Conservation (phyloP, 495 filamentous ascomycete species). For the Neurospora discreta region DNA sequence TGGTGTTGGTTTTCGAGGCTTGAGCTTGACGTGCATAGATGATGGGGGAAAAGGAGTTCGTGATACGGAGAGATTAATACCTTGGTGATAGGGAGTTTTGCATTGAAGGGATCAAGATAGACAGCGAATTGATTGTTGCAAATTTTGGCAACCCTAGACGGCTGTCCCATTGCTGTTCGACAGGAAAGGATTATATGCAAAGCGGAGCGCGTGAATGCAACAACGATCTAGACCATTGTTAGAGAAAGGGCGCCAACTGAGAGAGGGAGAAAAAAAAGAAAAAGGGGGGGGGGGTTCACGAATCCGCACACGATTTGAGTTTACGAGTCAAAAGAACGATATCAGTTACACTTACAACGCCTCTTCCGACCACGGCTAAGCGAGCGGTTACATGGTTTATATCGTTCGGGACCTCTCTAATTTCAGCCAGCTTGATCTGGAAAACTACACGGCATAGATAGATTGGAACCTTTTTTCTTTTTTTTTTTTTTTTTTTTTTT, state of each 20-base stretch:
- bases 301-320: too few species aligned
- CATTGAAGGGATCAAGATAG: background rate
- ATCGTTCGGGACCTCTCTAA: too few species aligned
- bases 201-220: background rate
- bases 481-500: too few species aligned
- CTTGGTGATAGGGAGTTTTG: background rate
- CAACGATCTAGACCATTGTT: background rate
- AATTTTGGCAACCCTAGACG: background rate
- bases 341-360: background rate
- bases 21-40: conserved; percentile 7
- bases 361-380: background rate
- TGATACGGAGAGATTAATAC: background rate
- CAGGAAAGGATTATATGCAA: background rate
- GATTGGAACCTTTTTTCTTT: too few species aligned
- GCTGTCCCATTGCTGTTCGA: background rate
- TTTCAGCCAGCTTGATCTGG: too few species aligned
- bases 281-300: too few species aligned
- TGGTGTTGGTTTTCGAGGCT: conserved; percentile 58
- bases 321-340: background rate
- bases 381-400: too few species aligned
- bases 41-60: background rate
- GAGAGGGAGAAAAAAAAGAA: too few species aligned
- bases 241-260: background rate
- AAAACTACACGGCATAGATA: too few species aligned
- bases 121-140: background rate